Evolutionary conservation across 192 early-diverging fungal genomes (phyloP), one percentile per base, ranked within the genome.

Genomic region (Backusella parvicylindrica): DNA sequence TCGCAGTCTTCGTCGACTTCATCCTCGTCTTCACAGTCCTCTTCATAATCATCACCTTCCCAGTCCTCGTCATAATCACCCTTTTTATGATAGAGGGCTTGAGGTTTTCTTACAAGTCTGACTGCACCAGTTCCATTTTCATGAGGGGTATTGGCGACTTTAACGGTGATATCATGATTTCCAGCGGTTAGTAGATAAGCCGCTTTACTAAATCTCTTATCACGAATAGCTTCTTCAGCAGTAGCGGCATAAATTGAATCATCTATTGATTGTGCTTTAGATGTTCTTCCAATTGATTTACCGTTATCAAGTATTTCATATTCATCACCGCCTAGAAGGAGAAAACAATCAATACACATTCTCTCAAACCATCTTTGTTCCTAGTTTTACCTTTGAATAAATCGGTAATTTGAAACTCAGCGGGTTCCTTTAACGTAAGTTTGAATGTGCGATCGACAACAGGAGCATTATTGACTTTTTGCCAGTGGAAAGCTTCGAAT

Each of bases 401-500:
- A 50, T 71, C 70, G 18, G 32, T 71, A 5, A 71, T 35, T 21
- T 49, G 30, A 7, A 71, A n/a, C 12, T 71, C 50, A 32, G 47
- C 47, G 9, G 70, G 70, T 18, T 71, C 47, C 13, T 23, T 21
- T 6, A 71, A 50, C 2, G 33, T 49, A 50, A 71, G 16, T 18
- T 31, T 50, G 31, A 71, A 71, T 16, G 70, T 33, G 15, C 47
- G 23, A 32, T 71, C 70, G 6, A 71, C 70, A 53, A 56, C 47
- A 30, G 47, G n/a, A 18, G 21, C 50, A 33, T 26, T 33, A 3
- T n/a, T 16, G 6, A 30, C 30, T 1, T 23, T 33, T 47, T 33
- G 41, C 70, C 49, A 71, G 70, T 71, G 38, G n/a, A 71, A 71
- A 47, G 70, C 32, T n/a, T 71, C 43, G 6, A 49, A 71, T 50